Conservation (phyloP, 106 monocot genomes). For the Acanthochlamys bracteata region DNA sequence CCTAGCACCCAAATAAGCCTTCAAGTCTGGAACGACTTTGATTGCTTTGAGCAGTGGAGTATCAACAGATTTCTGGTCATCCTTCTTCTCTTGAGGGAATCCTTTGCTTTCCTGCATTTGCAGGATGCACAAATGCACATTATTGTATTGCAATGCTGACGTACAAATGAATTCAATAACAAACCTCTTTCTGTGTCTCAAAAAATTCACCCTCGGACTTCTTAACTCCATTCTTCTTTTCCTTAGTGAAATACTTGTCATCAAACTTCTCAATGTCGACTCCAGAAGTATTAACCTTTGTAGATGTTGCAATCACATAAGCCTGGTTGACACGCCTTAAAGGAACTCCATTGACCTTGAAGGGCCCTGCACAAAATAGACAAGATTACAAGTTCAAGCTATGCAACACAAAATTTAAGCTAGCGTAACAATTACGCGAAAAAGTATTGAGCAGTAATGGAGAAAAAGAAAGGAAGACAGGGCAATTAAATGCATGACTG, state of each 20-base stretch:
- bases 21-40: conserved; percentile 35
- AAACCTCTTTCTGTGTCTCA: conserved; percentile 40
- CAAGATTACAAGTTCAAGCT: too few relatives aligned
- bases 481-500: too few relatives aligned
- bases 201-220: conserved; percentile 36
- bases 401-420: too few relatives aligned
- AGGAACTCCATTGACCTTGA: conserved; percentile 46
- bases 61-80: conserved; percentile 52
- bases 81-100: conserved; percentile 40
- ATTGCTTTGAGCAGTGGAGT: conserved; percentile 25
- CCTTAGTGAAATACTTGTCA: conserved; percentile 44
- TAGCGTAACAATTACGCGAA: too few relatives aligned
- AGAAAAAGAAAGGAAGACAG: too few relatives aligned
- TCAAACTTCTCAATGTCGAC: conserved; percentile 33
- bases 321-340: conserved; percentile 36
- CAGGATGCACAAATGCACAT: background rate
- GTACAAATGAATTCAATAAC: too few relatives aligned
- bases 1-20: conserved; percentile 30
- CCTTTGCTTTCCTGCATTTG: conserved; percentile 26
- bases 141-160: too few relatives aligned
- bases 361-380: conserved; percentile 23
- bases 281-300: conserved; percentile 38
- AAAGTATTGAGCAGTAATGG: too few relatives aligned
- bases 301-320: conserved; percentile 36
- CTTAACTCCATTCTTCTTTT: conserved; percentile 27